Conservation (phyloP, 169 alveolate species). For the Cardiosporidium cionae region DNA sequence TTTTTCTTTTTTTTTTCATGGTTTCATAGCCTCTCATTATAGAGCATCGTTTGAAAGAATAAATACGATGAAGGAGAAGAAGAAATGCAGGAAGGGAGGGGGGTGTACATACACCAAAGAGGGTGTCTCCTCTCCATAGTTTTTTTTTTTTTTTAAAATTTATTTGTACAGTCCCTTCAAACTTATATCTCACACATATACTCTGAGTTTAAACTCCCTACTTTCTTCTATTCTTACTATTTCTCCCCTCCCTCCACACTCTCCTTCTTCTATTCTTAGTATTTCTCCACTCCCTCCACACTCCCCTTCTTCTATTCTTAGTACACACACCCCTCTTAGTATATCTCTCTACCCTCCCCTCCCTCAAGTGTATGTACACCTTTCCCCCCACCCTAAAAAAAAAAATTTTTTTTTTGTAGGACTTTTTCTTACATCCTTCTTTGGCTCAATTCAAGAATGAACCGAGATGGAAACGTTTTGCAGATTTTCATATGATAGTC, state of each 20-base stretch:
- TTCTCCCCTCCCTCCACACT: background rate
- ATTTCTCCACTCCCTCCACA: background rate
- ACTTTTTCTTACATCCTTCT: no score
- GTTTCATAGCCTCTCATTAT: background rate
- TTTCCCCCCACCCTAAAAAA: no score
- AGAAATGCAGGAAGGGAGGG: no score
- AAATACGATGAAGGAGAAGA: no score
- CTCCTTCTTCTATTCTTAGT: background rate
- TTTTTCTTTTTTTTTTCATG: background rate
- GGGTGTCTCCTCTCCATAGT: background rate
- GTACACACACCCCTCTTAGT: background rate
- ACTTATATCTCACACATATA: background rate
- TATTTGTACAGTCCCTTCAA: background rate
- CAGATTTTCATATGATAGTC: slow-evolving; percentile 21
- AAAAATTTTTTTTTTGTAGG: no score
- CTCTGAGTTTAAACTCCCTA: background rate
- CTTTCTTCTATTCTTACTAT: background rate
- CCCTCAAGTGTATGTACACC: no score
- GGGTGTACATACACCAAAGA: background rate
- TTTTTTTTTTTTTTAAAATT: background rate
- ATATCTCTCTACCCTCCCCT: background rate
- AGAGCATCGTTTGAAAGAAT: background rate
- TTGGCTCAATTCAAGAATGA: no score
- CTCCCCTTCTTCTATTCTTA: background rate
- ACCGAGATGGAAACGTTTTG: slow-evolving; percentile 8